phyloP scores from a whole-genome alignment of 805 yeast species.

The Teunomyces funiuensis region DNA sequence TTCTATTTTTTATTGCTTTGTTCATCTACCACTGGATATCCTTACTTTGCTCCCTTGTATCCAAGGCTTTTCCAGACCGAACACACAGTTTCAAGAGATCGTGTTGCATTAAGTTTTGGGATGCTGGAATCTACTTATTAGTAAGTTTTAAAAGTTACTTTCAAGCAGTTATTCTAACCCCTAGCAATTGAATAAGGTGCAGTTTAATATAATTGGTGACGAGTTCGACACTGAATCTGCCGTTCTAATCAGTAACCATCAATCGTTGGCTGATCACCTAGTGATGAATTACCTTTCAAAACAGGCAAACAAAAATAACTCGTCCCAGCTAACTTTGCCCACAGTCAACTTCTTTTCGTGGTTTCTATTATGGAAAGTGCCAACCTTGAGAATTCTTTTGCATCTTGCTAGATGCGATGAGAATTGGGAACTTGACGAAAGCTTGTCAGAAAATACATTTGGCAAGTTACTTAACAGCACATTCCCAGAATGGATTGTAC shows the following conservation, averaged over 20 bases:
- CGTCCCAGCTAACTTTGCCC: conserved; percentile 32
- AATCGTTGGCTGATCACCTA: conserved; percentile 64
- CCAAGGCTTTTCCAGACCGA: conserved; percentile 19
- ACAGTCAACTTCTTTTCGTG: conserved; percentile 64
- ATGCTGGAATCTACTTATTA: conserved; percentile 26
- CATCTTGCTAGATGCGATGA: conserved; percentile 61
- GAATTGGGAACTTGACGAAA: conserved; percentile 58
- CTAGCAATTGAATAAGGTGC: conserved; percentile 36
- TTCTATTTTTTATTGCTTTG: background rate
- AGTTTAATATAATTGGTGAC: conserved; percentile 45
- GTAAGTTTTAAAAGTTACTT: conserved; percentile 17
- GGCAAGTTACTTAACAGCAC: conserved; percentile 34
- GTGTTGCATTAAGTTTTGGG: conserved; percentile 27
- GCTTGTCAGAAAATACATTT: conserved; percentile 36
- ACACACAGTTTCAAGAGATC: conserved; percentile 17
- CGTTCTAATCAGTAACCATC: conserved; percentile 57
- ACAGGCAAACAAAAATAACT: conserved; percentile 20
- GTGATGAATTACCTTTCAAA: conserved; percentile 47
- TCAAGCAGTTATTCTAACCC: conserved; percentile 3
- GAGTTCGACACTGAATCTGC: conserved; percentile 34
- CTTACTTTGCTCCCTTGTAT: background rate
- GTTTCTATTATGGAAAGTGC: conserved; percentile 65
- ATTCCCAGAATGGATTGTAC: conserved; percentile 58
- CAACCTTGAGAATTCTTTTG: conserved; percentile 48
- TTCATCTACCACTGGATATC: conserved; percentile 1